A percentile compares a stretch with the other conserved stretches of the same genome.
Conservation (phyloP, 1,284 basidiomycete genomes). For the Leccinum pachyderme region DNA sequence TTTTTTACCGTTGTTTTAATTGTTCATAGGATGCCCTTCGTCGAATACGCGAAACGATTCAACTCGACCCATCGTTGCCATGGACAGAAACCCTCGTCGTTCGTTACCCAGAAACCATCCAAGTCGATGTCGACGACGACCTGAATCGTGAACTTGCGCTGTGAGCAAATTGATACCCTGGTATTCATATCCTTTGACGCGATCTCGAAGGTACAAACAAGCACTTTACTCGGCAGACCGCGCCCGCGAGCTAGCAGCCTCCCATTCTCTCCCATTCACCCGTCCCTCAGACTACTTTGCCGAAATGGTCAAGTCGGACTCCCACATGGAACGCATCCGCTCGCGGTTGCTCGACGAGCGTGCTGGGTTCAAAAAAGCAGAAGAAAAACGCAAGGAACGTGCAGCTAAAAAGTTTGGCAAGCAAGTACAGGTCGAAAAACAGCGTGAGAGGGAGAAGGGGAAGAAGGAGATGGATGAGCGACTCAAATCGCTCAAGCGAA, state of each 20-base stretch:
- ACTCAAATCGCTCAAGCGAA: constrained; percentile 84
- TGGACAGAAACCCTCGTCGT: constrained; percentile 87
- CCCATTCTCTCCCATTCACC: constrained; percentile 82
- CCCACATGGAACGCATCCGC: constrained; percentile 97
- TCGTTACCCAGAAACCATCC: constrained; percentile 70
- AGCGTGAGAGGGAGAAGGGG: constrained; percentile 68
- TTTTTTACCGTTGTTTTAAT: neutral
- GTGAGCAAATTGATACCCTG: constrained; percentile 45
- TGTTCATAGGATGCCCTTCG: constrained; percentile 68
- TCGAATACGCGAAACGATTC: constrained; percentile 77
- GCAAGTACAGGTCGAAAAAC: constrained; percentile 88
- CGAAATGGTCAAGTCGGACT: constrained; percentile 98
- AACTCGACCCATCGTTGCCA: constrained; percentile 70
- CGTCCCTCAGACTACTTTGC: constrained; percentile 97
- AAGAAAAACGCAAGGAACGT: constrained; percentile 89
- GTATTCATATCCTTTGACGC: neutral
- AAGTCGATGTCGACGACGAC: constrained; percentile 85
- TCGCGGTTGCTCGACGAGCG: constrained; percentile 88
- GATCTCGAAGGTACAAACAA: constrained; percentile 81
- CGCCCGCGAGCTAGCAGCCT: constrained; percentile 72
- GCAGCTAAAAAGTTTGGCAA: constrained; percentile 99
- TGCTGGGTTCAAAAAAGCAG: constrained; percentile 87
- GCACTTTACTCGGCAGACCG: constrained; percentile 80
- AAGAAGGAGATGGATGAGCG: constrained; percentile 87
- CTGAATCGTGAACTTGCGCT: constrained; percentile 93